These are phyloP conservation scores for Nyctanthes arbortristis DNA, from an alignment of 257 asterid genomes.

Conservation along the genomic window DNA sequence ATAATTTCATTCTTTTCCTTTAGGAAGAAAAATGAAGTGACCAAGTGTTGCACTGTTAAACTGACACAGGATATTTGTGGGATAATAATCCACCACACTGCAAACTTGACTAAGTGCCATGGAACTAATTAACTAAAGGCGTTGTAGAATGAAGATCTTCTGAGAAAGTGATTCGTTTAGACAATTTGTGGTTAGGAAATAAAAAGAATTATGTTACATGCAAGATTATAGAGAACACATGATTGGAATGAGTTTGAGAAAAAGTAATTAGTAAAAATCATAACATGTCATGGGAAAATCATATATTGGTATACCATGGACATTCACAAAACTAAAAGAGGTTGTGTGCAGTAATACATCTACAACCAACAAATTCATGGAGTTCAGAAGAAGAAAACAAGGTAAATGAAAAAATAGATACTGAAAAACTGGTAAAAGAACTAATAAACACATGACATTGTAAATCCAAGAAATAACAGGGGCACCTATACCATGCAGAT, in stretches of 20 bases:
- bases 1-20: slow-evolving; percentile 3
- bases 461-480: background rate
- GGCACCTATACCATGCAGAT: background rate
- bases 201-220: too few species aligned
- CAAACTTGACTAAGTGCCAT: slow-evolving; percentile 1
- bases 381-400: background rate
- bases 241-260: too few species aligned
- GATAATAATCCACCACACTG: background rate
- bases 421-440: background rate
- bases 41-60: background rate
- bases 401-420: background rate
- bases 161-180: too few species aligned
- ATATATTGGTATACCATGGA: background rate
- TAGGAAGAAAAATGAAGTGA: slow-evolving; percentile 1
- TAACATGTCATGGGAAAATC: too few species aligned
- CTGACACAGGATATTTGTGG: background rate
- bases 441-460: background rate
- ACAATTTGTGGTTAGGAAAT: too few species aligned
- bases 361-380: background rate
- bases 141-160: too few species aligned
- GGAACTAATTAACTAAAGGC: slow-evolving; percentile 5
- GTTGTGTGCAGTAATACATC: background rate
- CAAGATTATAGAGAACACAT: too few species aligned
- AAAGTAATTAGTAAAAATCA: too few species aligned
- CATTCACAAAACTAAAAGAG: background rate